These are phyloP conservation scores for Arachnomyces sp. DNA, from an alignment of 2,329 filamentous ascomycete genomes.

Conservation along the genomic window DNA sequence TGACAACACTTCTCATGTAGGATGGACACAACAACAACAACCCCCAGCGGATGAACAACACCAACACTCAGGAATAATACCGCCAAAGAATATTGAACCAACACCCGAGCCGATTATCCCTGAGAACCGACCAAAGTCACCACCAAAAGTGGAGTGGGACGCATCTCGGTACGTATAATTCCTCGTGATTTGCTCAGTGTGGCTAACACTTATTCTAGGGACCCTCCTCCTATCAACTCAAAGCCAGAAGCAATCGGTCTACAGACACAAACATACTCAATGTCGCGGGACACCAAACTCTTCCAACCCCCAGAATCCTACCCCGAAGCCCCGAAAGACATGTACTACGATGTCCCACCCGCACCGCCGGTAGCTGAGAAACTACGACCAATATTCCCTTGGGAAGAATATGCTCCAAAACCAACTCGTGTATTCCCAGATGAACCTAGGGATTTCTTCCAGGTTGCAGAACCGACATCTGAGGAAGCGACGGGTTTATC, in stretches of 20 bases:
- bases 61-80: conserved; percentile 33
- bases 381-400: conserved; percentile 73
- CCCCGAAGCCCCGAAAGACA: conserved; percentile 75
- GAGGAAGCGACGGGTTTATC: conserved; percentile 14
- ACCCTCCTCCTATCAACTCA: conserved; percentile 55
- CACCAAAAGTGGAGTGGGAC: conserved; percentile 55
- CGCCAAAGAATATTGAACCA: conserved; percentile 27
- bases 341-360: conserved; percentile 75
- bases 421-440: conserved; percentile 43
- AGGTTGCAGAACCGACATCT: conserved; percentile 7
- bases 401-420: conserved; percentile 63
- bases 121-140: conserved; percentile 42
- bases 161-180: conserved; percentile 45
- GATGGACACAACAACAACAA: too few relatives aligned
- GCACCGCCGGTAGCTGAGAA: conserved; percentile 46
- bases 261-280: conserved; percentile 67
- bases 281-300: conserved; percentile 65
- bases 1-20: conserved; percentile 7
- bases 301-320: conserved; percentile 72
- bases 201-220: conserved; percentile 37
- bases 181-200: neutral
- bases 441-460: conserved; percentile 15
- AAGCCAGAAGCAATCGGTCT: conserved; percentile 81
- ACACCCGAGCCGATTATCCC: conserved; percentile 17
- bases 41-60: conserved; percentile 15